Conservation (phyloP, 306 rosid genomes). For the Lupinus albus region DNA sequence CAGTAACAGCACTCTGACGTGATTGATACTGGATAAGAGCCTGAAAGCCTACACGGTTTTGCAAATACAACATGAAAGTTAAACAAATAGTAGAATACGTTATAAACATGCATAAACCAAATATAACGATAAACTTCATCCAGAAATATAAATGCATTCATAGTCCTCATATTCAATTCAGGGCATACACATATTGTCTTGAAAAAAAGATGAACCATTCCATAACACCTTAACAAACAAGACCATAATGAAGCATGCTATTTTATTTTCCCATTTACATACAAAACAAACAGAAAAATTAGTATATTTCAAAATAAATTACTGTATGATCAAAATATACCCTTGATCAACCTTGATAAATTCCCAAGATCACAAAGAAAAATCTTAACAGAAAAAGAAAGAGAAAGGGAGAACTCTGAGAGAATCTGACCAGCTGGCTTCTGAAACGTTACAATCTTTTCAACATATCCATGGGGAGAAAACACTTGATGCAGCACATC, state of each 20-base stretch:
- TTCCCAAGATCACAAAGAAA: constrained; percentile 30
- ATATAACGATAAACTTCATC: background rate
- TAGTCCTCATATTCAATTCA: constrained; percentile 15
- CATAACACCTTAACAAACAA: constrained; percentile 3
- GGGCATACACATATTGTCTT: background rate
- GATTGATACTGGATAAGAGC: constrained; percentile 93
- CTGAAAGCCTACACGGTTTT: constrained; percentile 77
- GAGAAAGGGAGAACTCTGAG: constrained; percentile 66
- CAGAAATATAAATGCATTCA: constrained; percentile 7
- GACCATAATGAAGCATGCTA: constrained; percentile 25
- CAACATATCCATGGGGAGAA: constrained; percentile 97
- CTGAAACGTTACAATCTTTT: constrained; percentile 99
- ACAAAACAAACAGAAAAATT: background rate
- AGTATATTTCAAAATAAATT: constrained; percentile 22
- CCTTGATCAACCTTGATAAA: constrained; percentile 19
- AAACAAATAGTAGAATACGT: constrained; percentile 38
- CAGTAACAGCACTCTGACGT: constrained; percentile 81
- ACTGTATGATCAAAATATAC: constrained; percentile 28
- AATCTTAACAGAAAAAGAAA: constrained; percentile 44
- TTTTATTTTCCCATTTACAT: constrained; percentile 25
- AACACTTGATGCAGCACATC: constrained; percentile 99
- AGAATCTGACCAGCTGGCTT: constrained; percentile 99
- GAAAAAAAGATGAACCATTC: constrained; percentile 30
- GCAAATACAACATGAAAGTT: constrained; percentile 38
- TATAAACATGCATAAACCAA: constrained; percentile 32